Percentiles rank a stretch among this genome's conserved stretches.
phyloP scores from a whole-genome alignment of 2,329 filamentous ascomycete genomes.

The Apiospora pterosperma region DNA sequence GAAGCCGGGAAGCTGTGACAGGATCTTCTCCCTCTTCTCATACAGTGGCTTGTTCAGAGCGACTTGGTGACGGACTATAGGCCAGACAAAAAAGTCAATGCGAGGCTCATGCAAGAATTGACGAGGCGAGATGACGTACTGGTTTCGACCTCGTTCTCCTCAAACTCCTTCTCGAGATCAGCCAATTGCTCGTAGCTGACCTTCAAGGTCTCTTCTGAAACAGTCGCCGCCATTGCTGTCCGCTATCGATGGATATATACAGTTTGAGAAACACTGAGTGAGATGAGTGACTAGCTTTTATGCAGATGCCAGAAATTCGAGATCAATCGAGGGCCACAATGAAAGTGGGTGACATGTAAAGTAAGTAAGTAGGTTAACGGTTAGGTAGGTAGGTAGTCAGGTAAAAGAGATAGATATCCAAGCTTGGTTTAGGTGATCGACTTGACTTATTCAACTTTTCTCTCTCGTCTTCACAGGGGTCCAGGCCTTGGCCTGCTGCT shows the following conservation, averaged over 20 bases:
- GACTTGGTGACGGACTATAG: slow-evolving; percentile 68
- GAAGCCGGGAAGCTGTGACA: slow-evolving; percentile 78
- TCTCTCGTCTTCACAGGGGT: not conserved
- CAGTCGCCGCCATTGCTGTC: not conserved
- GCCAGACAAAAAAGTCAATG: not conserved
- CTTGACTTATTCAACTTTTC: not conserved
- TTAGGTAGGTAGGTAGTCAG: no score
- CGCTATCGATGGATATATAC: not conserved
- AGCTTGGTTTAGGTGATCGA: not conserved
- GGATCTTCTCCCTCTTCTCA: slow-evolving; percentile 67
- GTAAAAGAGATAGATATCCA: not conserved
- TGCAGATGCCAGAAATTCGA: not conserved
- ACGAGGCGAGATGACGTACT: slow-evolving; percentile 50
- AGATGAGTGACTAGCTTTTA: not conserved
- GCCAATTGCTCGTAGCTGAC: slow-evolving; percentile 74
- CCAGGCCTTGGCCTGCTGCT: not conserved
- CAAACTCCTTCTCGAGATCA: slow-evolving; percentile 78
- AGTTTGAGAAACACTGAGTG: no score
- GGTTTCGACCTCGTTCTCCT: slow-evolving; percentile 77
- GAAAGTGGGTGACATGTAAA: not conserved
- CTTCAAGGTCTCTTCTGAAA: slow-evolving; percentile 6
- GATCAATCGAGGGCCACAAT: not conserved
- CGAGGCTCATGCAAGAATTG: not conserved
- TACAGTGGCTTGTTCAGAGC: slow-evolving; percentile 68
- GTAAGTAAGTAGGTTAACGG: no score